Conservation (phyloP, 2,329 filamentous ascomycete species). For the Penicillium italicum region DNA sequence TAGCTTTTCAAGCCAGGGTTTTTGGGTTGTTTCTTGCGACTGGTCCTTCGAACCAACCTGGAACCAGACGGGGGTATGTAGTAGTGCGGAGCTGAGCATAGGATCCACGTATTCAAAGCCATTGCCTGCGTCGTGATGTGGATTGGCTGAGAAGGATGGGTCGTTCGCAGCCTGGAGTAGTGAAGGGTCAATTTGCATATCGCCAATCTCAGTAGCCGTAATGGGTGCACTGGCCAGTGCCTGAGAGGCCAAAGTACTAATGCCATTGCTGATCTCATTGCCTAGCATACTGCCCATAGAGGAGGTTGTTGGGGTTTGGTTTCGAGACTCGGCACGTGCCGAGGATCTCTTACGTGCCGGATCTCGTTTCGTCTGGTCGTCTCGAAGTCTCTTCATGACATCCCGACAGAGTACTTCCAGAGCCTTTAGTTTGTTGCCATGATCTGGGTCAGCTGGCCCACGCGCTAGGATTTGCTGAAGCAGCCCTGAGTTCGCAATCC, state of each 20-base stretch:
- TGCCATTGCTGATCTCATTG: conserved; percentile 38
- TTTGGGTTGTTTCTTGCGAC: conserved; percentile 41
- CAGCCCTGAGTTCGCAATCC: conserved; percentile 59
- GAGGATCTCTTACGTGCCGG: conserved; percentile 43
- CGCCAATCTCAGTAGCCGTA: conserved; percentile 41
- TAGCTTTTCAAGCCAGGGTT: conserved; percentile 65
- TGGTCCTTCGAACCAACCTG: conserved; percentile 64
- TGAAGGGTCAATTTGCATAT: conserved; percentile 62
- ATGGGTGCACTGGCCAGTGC: conserved; percentile 43
- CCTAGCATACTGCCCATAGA: conserved; percentile 22
- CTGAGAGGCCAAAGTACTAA: conserved; percentile 44
- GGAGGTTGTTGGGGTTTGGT: conserved; percentile 21
- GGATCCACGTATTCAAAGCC: conserved; percentile 39
- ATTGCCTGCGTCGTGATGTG: conserved; percentile 32
- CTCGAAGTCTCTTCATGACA: conserved; percentile 71
- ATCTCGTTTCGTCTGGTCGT: conserved; percentile 60
- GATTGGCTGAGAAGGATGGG: conserved; percentile 39
- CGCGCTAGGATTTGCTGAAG: conserved; percentile 54
- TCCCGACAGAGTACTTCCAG: conserved; percentile 70
- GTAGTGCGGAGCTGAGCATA: conserved; percentile 29
- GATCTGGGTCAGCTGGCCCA: conserved; percentile 51
- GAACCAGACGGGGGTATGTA: conserved; percentile 61
- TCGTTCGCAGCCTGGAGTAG: conserved; percentile 57
- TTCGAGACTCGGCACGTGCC: conserved; percentile 22
- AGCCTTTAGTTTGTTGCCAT: conserved; percentile 58